A percentile compares a stretch with the other conserved stretches of the same genome.
Conservation (phyloP, 2,329 filamentous ascomycete species). For the Pseudocercospora pini-densiflorae region DNA sequence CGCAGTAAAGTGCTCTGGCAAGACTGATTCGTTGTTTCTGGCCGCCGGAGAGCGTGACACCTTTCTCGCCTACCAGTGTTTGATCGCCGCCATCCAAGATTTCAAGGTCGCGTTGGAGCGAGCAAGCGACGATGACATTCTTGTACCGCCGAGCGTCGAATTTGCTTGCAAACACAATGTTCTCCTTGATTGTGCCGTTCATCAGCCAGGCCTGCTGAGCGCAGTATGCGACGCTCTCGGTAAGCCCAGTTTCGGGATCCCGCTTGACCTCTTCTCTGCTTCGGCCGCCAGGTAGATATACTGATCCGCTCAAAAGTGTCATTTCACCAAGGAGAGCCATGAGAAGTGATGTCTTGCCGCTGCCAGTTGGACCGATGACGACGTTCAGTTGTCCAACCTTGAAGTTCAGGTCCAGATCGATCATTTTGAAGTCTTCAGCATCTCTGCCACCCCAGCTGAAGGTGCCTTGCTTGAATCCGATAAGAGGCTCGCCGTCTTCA, state of each 20-base stretch:
- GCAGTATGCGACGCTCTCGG: slow-evolving; percentile 93
- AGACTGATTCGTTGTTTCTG: slow-evolving; percentile 98
- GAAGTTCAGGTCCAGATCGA: slow-evolving; percentile 84
- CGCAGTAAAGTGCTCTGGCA: slow-evolving; percentile 95
- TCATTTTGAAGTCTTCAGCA: slow-evolving; percentile 66
- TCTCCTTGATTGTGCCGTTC: slow-evolving; percentile 93
- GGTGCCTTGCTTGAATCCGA: slow-evolving; percentile 83
- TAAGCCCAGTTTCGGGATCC: slow-evolving; percentile 82
- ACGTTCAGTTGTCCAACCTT: slow-evolving; percentile 86
- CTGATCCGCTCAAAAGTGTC: slow-evolving; percentile 78
- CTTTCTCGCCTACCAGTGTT: slow-evolving; percentile 95
- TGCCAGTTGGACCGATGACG: slow-evolving; percentile 89
- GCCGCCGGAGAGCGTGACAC: slow-evolving; percentile 92
- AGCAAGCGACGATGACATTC: slow-evolving; percentile 87
- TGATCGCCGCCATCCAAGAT: slow-evolving; percentile 92
- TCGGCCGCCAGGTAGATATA: slow-evolving; percentile 82
- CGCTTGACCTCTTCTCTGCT: slow-evolving; percentile 83
- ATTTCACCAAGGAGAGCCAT: slow-evolving; percentile 98
- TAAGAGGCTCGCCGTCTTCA: slow-evolving; percentile 70
- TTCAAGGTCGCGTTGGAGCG: slow-evolving; percentile 85
- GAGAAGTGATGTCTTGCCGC: slow-evolving; percentile 91
- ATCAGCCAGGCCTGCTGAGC: slow-evolving; percentile 97
- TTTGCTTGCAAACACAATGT: slow-evolving; percentile 86
- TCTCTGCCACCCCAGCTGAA: slow-evolving; percentile 81
- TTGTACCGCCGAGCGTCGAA: slow-evolving; percentile 83